These are phyloP conservation scores for Leptomonas pyrrhocoris DNA, from an alignment of 208 protist genomes.

Conservation along the genomic window DNA sequence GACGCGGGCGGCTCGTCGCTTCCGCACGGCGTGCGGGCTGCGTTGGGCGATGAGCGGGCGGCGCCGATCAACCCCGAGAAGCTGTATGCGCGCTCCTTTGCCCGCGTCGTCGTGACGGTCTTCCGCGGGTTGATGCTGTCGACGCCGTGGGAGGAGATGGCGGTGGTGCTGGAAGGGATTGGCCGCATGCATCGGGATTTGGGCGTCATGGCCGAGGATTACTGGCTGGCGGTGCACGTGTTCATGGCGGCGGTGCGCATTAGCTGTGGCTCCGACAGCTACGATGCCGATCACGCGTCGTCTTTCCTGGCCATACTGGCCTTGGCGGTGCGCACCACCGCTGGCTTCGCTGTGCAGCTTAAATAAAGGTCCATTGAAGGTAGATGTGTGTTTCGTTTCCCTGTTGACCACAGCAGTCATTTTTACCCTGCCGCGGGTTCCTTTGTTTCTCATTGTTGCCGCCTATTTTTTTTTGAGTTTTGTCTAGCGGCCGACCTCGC, in stretches of 20 bases:
- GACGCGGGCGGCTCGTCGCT: not conserved
- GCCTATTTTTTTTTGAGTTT: conserved; percentile 3
- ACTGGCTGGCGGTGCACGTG: conserved; percentile 71
- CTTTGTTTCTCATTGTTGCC: conserved; percentile 11
- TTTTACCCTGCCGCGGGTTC: too few species aligned
- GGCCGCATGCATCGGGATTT: conserved; percentile 57
- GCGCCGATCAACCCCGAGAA: conserved; percentile 49
- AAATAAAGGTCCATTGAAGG: conserved; percentile 9
- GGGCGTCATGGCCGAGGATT: conserved; percentile 72
- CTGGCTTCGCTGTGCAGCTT: conserved; percentile 8
- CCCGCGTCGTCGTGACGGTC: conserved; percentile 70
- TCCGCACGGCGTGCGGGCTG: conserved; percentile 22
- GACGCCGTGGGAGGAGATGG: conserved; percentile 61
- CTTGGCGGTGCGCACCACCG: conserved; percentile 60
- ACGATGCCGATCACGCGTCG: conserved; percentile 52
- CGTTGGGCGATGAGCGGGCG: conserved; percentile 17
- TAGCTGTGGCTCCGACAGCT: conserved; percentile 57
- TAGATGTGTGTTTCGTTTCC: not conserved
- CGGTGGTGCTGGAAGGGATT: conserved; percentile 48
- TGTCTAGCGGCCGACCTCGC: too few species aligned
- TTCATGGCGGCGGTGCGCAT: conserved; percentile 72
- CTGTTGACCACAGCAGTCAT: not conserved
- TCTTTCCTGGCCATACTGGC: conserved; percentile 76
- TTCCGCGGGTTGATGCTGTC: conserved; percentile 50
- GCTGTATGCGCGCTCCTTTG: conserved; percentile 74